Evolutionary conservation across 352 stramenopile genomes (phyloP).

Genomic region (Pythium aquatile): DNA sequence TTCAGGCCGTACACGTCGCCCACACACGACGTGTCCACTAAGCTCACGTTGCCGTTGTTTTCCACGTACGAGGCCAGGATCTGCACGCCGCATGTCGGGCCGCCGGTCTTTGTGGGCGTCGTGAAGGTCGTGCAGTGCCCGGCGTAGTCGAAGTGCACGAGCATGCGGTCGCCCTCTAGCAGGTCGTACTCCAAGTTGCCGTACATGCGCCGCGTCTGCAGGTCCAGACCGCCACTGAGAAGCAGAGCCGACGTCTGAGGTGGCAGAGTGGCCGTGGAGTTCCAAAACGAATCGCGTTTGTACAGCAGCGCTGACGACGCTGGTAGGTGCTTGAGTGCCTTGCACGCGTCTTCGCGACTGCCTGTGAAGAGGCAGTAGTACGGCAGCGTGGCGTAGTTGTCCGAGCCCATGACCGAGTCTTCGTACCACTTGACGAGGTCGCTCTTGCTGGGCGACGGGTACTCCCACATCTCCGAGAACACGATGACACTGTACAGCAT

Average conservation of each 20-base stretch:
- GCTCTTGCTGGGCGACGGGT: conserved; percentile 14
- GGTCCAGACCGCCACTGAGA: conserved; percentile 22
- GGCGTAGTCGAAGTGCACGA: conserved; percentile 68
- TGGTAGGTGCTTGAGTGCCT: conserved; percentile 17
- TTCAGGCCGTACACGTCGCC: conserved; percentile 47
- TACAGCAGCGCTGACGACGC: conserved; percentile 19
- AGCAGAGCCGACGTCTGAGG: conserved; percentile 23
- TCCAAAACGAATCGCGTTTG: conserved; percentile 32
- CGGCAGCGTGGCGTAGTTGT: conserved; percentile 44
- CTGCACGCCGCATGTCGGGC: conserved; percentile 56
- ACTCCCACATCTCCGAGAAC: conserved; percentile 27
- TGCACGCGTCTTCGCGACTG: conserved; percentile 54
- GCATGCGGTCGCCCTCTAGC: conserved; percentile 50
- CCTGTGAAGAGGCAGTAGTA: conserved; percentile 80
- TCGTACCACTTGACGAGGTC: conserved; percentile 57
- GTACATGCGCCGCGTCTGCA: conserved; percentile 7
- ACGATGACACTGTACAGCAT: conserved; percentile 31
- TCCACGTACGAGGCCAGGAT: conserved; percentile 72
- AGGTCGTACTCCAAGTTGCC: conserved; percentile 46
- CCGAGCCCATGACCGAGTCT: conserved; percentile 53
- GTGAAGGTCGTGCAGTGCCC: conserved; percentile 81
- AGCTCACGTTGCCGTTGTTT: conserved; percentile 45
- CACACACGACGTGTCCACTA: conserved; percentile 72
- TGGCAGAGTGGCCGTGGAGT: conserved; percentile 25
- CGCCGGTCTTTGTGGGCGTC: conserved; percentile 44